Conservation (phyloP, 768 basidiomycete genomes). For the Kwoniella botswanensis region DNA sequence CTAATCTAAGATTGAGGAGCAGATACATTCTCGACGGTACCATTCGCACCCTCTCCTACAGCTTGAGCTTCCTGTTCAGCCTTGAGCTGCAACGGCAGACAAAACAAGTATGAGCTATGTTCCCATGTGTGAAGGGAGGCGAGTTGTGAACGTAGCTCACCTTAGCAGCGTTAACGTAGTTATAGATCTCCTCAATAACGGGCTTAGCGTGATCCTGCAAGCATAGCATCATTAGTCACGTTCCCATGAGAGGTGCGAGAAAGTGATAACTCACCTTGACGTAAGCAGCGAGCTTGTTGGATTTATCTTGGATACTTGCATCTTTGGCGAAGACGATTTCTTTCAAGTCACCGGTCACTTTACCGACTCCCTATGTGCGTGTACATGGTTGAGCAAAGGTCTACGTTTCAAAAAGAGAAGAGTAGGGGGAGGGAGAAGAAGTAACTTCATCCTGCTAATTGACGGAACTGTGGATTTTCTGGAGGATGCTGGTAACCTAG, state of each 20-base stretch:
- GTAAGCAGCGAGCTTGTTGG: slow-evolving; percentile 51
- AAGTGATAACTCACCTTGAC: slow-evolving; percentile 38
- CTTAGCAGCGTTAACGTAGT: slow-evolving; percentile 53
- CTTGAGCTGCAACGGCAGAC: slow-evolving; percentile 25
- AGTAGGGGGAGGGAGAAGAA: no score
- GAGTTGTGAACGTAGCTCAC: slow-evolving; percentile 23
- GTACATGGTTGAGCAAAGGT: no score
- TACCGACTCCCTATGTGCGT: slow-evolving; percentile 35
- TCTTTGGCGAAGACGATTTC: slow-evolving; percentile 51
- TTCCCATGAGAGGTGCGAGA: no score
- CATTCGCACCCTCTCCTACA: slow-evolving; percentile 37
- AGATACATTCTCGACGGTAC: slow-evolving; percentile 18
- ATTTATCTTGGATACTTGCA: slow-evolving; percentile 48
- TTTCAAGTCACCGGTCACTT: slow-evolving; percentile 44
- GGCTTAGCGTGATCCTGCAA: slow-evolving; percentile 52
- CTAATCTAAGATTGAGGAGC: background rate
- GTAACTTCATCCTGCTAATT: no score
- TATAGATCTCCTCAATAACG: slow-evolving; percentile 54
- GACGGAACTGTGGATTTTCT: no score
- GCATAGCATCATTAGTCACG: background rate
- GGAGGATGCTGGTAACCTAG: no score
- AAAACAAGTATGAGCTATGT: background rate
- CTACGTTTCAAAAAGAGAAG: no score
- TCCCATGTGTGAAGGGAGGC: background rate
- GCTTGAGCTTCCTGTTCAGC: slow-evolving; percentile 36